Evolutionary conservation across 2,329 filamentous ascomycete species (phyloP), one percentile per base, ranked within the genome.

Genomic region (Aureobasidium sp.): DNA sequence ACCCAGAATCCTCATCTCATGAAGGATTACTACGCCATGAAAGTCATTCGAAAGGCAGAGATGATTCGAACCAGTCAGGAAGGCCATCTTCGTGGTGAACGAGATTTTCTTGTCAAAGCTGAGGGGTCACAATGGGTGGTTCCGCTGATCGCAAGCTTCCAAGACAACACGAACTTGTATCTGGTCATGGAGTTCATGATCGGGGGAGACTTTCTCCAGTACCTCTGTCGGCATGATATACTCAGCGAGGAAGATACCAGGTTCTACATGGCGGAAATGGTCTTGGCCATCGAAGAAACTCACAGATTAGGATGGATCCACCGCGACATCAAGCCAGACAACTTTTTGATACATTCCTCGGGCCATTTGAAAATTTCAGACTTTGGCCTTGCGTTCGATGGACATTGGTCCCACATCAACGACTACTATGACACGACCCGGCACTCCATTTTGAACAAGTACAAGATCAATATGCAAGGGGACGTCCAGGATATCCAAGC

Each of bases 181-280:
- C 84, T 99, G 6, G 89, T 97, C 58, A 97, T 97, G 91, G 92
- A 97, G 64, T 99, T 96, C 71, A 97, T 97, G 91, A 88, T 95
- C 2, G 94, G 93, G 0, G 93, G 94, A 0, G 93, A 99, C 72
- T 97, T 99, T 67, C 80, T 99, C 0, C 90, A 90, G 1, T 76
- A 97, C 0, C 77, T 99, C 17, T 88, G 97, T 61, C 86, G 92
- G 17, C 89, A 95, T 70, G 91, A 94, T 64, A 84, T 90, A 2
- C 80, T 99, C 1, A 85, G 85, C 61, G 94, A 97, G 73, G 78
- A 82, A 0, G 84, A 90, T 47, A 87, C 92, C 5, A 87, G 84
- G 65, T 97, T 90, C 79, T 97, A 97, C 72, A 80, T 96, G 63
- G 91, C 93, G 1, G 92, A 99, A 76, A 97, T 97, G 91, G 88